Evolutionary conservation across 164 flowering plant species (phyloP).

Genomic region (Kingdonia uniflora): DNA sequence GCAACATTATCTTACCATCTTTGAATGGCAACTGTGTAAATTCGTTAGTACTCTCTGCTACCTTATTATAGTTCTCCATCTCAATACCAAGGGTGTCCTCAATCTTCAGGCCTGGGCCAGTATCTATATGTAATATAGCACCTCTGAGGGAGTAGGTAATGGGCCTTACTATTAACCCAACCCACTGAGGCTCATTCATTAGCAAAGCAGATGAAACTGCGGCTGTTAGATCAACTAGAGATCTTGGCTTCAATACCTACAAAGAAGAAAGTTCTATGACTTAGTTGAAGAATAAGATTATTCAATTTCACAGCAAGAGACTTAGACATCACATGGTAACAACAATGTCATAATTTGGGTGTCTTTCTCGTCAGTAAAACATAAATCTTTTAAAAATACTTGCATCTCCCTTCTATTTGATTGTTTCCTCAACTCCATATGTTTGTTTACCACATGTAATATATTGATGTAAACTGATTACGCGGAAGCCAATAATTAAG

Average conservation of each 20-base stretch:
- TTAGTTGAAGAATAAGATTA: not conserved
- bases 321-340: not conserved
- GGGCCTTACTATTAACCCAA: slow-evolving; percentile 73
- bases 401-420: no score
- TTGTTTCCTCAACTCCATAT: no score
- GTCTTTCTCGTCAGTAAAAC: no score
- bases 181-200: slow-evolving; percentile 94
- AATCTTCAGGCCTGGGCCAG: slow-evolving; percentile 89
- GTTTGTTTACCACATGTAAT: no score
- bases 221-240: slow-evolving; percentile 87
- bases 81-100: slow-evolving; percentile 62
- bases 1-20: slow-evolving; percentile 62
- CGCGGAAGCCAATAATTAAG: no score
- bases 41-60: slow-evolving; percentile 21
- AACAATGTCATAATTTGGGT: no score
- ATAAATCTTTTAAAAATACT: no score
- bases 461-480: no score
- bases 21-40: slow-evolving; percentile 35
- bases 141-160: slow-evolving; percentile 86
- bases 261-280: slow-evolving; percentile 4
- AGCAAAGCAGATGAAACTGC: slow-evolving; percentile 87
- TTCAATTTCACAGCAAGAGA: not conserved
- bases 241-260: slow-evolving; percentile 85
- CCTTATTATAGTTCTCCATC: slow-evolving; percentile 43
- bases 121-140: slow-evolving; percentile 74